Base-by-base conservation (phyloP, 169 alveolate genomes). In the Ichthyophthirius multifiliis region DNA sequence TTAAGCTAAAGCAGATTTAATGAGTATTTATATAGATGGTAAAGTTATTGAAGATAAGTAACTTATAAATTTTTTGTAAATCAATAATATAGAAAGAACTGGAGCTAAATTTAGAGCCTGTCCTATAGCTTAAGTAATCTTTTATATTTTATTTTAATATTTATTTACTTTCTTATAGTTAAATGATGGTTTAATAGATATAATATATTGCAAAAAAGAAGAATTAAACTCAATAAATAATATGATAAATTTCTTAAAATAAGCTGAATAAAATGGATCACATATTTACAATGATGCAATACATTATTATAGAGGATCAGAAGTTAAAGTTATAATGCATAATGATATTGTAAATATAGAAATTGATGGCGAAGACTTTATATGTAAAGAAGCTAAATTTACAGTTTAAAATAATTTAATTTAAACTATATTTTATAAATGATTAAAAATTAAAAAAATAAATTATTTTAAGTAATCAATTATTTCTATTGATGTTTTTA, bases 341-440 rank as follows among this genome's bases (percentile, higher is more conserved):
- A 55, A 27, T 9, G 41, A 55, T 1, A 16, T 39, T 5, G 31
- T 55, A 3, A 39, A 55, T 55, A 55, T 55, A 39, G 71, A 55
- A 55, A 55, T 55, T 27, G 71, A 55, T 27, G 71, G 71, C 23
- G 71, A 55, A 27, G 71, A 55, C 31, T 55, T 55, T 55, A 55
- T 27, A 27, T 55, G 71, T 23, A 20, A 34, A 20, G 71, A 55
- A 55, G 71, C 31, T 18, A 55, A n/a, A n/a, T n/a, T n/a, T n/a
- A n/a, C n/a, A n/a, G n/a, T n/a, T n/a, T n/a, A n/a, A n/a, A n/a
- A n/a, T n/a, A n/a, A n/a, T n/a, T n/a, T n/a, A n/a, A n/a, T n/a
- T n/a, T n/a, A n/a, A n/a, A n/a, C n/a, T n/a, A n/a, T n/a, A n/a
- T n/a, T n/a, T n/a, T n/a, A n/a, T n/a, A n/a, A n/a, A n/a, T n/a